Evolutionary conservation across 305 asterid species (phyloP), one percentile per base, ranked within the genome.

Genomic region (Caryopteris hybrid): DNA sequence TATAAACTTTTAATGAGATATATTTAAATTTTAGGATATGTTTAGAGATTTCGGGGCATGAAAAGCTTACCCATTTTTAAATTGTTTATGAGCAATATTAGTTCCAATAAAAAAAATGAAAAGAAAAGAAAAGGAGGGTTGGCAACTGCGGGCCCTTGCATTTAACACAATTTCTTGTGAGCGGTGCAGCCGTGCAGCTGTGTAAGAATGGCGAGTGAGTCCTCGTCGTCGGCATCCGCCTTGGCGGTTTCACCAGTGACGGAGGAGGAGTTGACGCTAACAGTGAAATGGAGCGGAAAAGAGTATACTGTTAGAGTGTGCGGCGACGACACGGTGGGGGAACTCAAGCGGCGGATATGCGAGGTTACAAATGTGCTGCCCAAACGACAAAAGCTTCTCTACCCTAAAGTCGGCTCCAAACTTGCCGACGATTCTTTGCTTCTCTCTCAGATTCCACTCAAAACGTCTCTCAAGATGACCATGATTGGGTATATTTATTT

Each of bases 241-340:
- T 68, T 75, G 76, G 83, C 85, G 71, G 56, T 53, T 11, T 82
- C 94, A 45, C 74, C 86, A 73, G 50, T 81, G 69, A 82, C 88
- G 64, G 92, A 47, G 81, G 98, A 93, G 84, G 97, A 90, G 84
- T 66, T 90, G 45, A 88, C 95, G 17, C 80, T 93, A 82, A 77
- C 83, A 47, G 99, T 93, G 74, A 93, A 93, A 70, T 90, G 98
- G 98, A 88, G 93, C 78, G 98, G 98, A 0, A 90, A 88, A 71
- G 99, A 90, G 82, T 84, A 88, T 78, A 90, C 91, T 4, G 89
- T 93, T 5, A 83, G 95, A 63, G 96, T 93, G 21, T 86, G 95
- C 74, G 96, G 98, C 50, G 96, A 88, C 73, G 98, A 90, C 71
- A 84, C 96, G 1, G 92, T 93, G 16, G 91, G 90, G 31, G 98